Conservation (phyloP, 805 yeast genomes). For the Yarrowia osloensis region DNA sequence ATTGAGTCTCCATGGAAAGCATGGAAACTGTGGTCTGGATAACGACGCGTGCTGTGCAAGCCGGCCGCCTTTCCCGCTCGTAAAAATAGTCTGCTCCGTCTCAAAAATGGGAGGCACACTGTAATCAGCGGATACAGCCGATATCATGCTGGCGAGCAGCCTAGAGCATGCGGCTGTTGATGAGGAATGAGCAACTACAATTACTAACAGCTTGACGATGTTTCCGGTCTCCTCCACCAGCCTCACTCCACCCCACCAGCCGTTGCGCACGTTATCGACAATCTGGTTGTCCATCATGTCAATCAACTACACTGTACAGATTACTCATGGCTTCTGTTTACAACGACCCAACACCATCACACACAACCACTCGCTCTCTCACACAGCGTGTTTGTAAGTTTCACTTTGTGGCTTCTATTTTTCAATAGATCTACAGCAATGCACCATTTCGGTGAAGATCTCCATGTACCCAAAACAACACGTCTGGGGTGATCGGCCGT, state of each 20-base stretch:
- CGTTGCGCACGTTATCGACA: neutral
- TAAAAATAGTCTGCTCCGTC: neutral
- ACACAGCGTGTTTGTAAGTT: neutral
- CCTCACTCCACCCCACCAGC: neutral
- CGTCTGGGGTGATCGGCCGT: constrained; percentile 29
- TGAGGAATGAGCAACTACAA: constrained; percentile 5
- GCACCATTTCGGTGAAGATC: constrained; percentile 15
- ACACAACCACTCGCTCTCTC: neutral
- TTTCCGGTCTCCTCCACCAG: neutral
- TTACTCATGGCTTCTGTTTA: neutral
- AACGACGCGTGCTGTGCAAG: constrained; percentile 6
- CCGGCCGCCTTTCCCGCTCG: constrained; percentile 4
- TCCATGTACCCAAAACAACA: constrained; percentile 15
- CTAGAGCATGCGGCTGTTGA: neutral
- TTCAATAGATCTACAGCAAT: constrained; percentile 16
- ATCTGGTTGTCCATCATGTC: neutral
- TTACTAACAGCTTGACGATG: too few species aligned
- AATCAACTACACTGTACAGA: neutral
- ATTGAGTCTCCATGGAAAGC: neutral
- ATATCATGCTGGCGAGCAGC: neutral
- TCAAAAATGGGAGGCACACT: neutral
- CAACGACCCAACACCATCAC: neutral
- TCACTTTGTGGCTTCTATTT: constrained; percentile 8
- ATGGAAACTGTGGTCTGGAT: neutral
- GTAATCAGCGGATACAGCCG: constrained; percentile 1